Evolutionary conservation across 495 filamentous ascomycete genomes (phyloP), one percentile per base, ranked within the genome.

Genomic region (Penicillium bovifimosum): DNA sequence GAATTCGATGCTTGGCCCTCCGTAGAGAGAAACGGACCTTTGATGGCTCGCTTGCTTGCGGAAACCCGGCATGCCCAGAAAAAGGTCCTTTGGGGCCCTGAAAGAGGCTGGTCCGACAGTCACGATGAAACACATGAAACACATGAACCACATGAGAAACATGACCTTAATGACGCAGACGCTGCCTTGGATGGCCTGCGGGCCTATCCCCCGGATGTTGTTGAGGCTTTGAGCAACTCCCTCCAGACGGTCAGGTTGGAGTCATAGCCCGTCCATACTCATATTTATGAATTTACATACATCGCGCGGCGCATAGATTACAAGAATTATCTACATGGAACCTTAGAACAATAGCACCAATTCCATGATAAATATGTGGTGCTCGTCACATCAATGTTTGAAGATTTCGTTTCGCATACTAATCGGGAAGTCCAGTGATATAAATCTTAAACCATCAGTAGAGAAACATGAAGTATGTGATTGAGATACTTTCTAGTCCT

Each of bases 1-100:
- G 79, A 90, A 54, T 89, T 95, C 55, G 88, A 95, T 65, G 88
- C 76, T 9, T 90, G 79, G 67, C 73, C 80, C 0, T 82, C 82
- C 41, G 87, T 95, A 18, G 80, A 80, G 66, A 84, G 84, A 60
- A 73, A 75, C 14, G 85, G 86, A 9, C 76, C 77, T 31, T 75
- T 96, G 65, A 86, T 96, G 80, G 66, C 63, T n/a, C 80, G 80
- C 13, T 67, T 96, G 20, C 56, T 87, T 18, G 64, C 80, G 2
- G 80, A 85, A 20, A 76, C 78, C 0, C 69, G 63, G 10, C 55
- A 63, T 11, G 72, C 72, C 3, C 64, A 75, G 7, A 81, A 80
- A 61, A 75, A 70, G 51, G 76, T 91, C 24, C 66, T 66, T 14
- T 91, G 87, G 86, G 87, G 86, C 4, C 80, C 81, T 7, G 79